phyloP scores from a whole-genome alignment of 1,284 basidiomycete genomes.

The Marasmius fiardii region DNA sequence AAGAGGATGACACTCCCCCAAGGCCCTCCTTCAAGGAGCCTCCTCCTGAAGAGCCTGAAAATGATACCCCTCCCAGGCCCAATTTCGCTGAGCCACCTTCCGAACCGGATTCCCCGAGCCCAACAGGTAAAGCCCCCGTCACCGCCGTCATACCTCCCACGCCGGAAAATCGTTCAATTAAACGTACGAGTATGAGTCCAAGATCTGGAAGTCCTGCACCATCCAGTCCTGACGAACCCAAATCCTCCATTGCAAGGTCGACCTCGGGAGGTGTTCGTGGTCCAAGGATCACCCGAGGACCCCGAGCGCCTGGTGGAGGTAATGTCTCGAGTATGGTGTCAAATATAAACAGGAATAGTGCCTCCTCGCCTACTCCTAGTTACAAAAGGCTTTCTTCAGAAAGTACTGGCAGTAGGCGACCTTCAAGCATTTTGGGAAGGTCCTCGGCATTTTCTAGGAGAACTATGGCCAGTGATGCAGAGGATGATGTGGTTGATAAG shows the following conservation, averaged over 20 bases:
- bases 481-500: constrained; percentile 59
- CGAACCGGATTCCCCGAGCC: constrained; percentile 29
- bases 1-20: constrained; percentile 26
- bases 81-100: constrained; percentile 43
- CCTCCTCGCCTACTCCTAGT: constrained; percentile 29
- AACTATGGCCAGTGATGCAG: constrained; percentile 78
- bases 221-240: constrained; percentile 29
- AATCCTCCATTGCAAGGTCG: constrained; percentile 35
- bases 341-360: constrained; percentile 49
- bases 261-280: constrained; percentile 48
- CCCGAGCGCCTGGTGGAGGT: constrained; percentile 36
- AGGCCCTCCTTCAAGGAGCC: constrained; percentile 48
- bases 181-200: constrained; percentile 33
- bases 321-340: constrained; percentile 53
- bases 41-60: constrained; percentile 26
- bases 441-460: constrained; percentile 62
- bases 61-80: constrained; percentile 29
- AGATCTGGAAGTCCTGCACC: constrained; percentile 38
- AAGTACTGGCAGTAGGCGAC: constrained; percentile 37
- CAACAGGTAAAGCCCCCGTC: constrained; percentile 27
- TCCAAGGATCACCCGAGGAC: constrained; percentile 46
- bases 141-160: constrained; percentile 44
- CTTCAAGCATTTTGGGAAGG: constrained; percentile 43
- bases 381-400: constrained; percentile 44
- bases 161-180: constrained; percentile 28